Evolutionary conservation across 805 yeast species (phyloP), one percentile per base, ranked within the genome.

Genomic region (Candida pseudofarinosa): DNA sequence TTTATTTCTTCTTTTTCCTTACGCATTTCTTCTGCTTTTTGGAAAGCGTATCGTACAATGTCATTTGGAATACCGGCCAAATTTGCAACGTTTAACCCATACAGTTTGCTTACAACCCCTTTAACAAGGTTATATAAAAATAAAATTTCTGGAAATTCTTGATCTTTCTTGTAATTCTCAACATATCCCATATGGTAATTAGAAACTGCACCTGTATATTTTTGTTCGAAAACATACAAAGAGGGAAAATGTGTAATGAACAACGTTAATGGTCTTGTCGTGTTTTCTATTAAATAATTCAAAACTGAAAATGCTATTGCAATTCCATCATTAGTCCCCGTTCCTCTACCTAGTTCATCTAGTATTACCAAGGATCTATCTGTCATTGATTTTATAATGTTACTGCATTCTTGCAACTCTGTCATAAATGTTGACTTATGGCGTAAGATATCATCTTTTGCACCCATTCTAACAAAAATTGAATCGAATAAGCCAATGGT

Each of bases 241-340:
- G 78, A 71, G 4, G 90, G 89, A 53, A 81, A 89, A 61, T 89
- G 97, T 0, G 97, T 89, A 30, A 90, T 85, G 60, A 88, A 89
- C 33, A 89, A 63, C 0, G 85, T 76, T 43, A 85, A 65, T 0
- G 90, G 83, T 19, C 52, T 52, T n/a, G 39, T 35, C 2, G 47
- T 40, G 35, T 57, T 58, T 23, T 54, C 58, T 2, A 78, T 59
- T 46, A 85, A 74, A 51, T 84, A 81, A 41, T 77, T 69, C 42
- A 89, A 63, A 2, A 89, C 79, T 0, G 95, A 69, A 56, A 80
- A 77, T 0, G 96, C 95, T 23, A 89, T 80, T 0, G 95, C 81
- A 35, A 80, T 81, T 0, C 97, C 97, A 60, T 90, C 97, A 32
- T 50, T 55, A 2, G 74, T 69, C 1, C 74, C 59, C 1, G 97